Conservation (phyloP, 2,329 filamentous ascomycete genomes). For the Metarhizium guizhouense region DNA sequence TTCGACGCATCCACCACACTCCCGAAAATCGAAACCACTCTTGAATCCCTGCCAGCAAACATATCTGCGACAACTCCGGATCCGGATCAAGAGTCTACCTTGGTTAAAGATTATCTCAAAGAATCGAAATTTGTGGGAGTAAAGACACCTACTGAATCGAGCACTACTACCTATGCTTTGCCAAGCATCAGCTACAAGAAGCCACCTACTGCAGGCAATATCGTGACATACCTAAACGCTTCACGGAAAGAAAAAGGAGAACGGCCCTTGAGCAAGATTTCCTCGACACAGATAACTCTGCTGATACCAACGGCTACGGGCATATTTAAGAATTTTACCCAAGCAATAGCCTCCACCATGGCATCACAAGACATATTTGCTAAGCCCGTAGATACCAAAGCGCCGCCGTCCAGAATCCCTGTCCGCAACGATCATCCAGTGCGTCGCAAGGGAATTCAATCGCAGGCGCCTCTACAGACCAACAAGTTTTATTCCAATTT, state of each 20-base stretch:
- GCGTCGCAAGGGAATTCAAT: slow-evolving; percentile 39
- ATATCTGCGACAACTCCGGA: background rate
- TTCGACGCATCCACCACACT: background rate
- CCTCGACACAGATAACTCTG: background rate
- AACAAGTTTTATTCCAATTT: slow-evolving; percentile 82
- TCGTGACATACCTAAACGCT: background rate
- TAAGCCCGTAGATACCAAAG: slow-evolving; percentile 41
- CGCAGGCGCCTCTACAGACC: slow-evolving; percentile 49
- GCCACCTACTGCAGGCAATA: background rate
- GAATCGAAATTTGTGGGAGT: background rate
- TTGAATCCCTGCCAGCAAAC: background rate
- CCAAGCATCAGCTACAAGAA: background rate
- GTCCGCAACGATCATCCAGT: slow-evolving; percentile 49
- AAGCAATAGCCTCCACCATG: slow-evolving; percentile 12
- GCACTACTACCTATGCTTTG: background rate
- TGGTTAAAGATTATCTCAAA: background rate
- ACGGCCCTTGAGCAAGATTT: background rate
- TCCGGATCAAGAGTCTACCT: background rate
- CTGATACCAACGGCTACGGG: background rate
- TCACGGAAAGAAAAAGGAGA: background rate
- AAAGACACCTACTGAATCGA: background rate
- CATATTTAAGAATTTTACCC: background rate
- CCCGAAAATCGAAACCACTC: background rate
- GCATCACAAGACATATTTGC: slow-evolving; percentile 43
- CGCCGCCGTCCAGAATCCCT: slow-evolving; percentile 39